phyloP scores from a whole-genome alignment of 2,329 filamentous ascomycete species.

The Pezicula rhizophila region DNA sequence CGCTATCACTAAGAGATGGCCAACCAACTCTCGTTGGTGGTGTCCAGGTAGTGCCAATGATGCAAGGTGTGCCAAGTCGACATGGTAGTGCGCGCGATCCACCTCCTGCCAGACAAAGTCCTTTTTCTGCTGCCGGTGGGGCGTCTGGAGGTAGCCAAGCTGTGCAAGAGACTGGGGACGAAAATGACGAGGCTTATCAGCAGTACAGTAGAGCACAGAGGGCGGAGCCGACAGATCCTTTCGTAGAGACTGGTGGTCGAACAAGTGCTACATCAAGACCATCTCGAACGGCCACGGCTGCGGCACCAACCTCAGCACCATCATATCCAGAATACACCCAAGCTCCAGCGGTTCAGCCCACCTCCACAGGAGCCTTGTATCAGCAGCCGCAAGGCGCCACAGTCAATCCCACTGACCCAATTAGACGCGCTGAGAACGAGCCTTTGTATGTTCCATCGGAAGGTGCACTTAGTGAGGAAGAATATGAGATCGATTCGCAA shows the following conservation, averaged over 20 bases:
- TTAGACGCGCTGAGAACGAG: slow-evolving; percentile 37
- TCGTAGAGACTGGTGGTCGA: slow-evolving; percentile 40
- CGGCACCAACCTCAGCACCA: slow-evolving; percentile 11
- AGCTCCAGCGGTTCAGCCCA: slow-evolving; percentile 37
- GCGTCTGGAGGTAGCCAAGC: slow-evolving; percentile 16
- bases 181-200: slow-evolving; percentile 21
- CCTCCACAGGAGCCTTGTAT: slow-evolving; percentile 34
- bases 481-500: slow-evolving; percentile 60
- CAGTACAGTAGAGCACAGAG: slow-evolving; percentile 21
- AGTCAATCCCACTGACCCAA: slow-evolving; percentile 29
- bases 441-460: slow-evolving; percentile 40
- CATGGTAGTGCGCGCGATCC: slow-evolving; percentile 36
- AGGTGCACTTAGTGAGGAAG: slow-evolving; percentile 61
- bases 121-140: slow-evolving; percentile 29
- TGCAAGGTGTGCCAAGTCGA: slow-evolving; percentile 58
- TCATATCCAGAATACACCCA: slow-evolving; percentile 32
- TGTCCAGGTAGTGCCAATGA: slow-evolving; percentile 93
- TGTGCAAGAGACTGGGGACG: slow-evolving; percentile 16
- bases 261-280: slow-evolving; percentile 19
- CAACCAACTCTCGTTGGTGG: slow-evolving; percentile 85
- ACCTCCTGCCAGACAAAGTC: slow-evolving; percentile 39
- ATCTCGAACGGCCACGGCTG: slow-evolving; percentile 17
- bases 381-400: slow-evolving; percentile 34
- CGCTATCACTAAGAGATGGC: slow-evolving; percentile 77
- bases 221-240: slow-evolving; percentile 60